These are phyloP conservation scores for Bonia amplexicaulis DNA, from an alignment of 176 grass and related monocot species.

Conservation along the genomic window DNA sequence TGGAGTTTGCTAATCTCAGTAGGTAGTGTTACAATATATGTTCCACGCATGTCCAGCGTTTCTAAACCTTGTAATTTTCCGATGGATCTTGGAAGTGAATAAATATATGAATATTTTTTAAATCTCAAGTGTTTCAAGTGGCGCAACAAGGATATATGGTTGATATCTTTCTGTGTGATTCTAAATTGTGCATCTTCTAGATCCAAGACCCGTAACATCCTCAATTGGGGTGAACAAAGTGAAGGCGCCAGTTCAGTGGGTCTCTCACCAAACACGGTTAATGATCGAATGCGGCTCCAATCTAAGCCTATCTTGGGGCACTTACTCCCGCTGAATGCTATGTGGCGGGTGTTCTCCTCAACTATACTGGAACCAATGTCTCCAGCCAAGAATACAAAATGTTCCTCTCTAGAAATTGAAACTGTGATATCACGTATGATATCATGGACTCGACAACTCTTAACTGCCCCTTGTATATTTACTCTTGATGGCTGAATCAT, in stretches of 20 bases:
- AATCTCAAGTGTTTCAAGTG: background rate
- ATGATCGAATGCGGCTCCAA: background rate
- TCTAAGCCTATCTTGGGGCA: background rate
- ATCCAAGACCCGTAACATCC: slow-evolving; percentile 5
- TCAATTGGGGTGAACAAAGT: background rate
- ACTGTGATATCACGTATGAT: background rate
- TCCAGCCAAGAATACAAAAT: background rate
- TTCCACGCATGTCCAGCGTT: background rate
- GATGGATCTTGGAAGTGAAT: background rate
- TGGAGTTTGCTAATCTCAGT: background rate
- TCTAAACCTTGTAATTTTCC: slow-evolving; percentile 3
- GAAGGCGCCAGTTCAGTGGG: background rate
- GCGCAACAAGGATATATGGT: background rate
- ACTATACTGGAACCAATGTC: background rate
- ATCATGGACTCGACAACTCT: slow-evolving; percentile 21
- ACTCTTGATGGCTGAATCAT: slow-evolving; percentile 18
- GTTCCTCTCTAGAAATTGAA: background rate
- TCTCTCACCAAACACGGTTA: background rate
- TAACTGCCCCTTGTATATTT: background rate
- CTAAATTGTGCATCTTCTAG: background rate
- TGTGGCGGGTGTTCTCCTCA: background rate
- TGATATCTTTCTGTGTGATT: background rate
- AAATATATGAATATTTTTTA: rapidly evolving
- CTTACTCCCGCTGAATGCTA: background rate
- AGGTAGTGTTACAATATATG: background rate